phyloP scores from a whole-genome alignment of 345 rosid genomes.

The Syzygium aromaticum region DNA sequence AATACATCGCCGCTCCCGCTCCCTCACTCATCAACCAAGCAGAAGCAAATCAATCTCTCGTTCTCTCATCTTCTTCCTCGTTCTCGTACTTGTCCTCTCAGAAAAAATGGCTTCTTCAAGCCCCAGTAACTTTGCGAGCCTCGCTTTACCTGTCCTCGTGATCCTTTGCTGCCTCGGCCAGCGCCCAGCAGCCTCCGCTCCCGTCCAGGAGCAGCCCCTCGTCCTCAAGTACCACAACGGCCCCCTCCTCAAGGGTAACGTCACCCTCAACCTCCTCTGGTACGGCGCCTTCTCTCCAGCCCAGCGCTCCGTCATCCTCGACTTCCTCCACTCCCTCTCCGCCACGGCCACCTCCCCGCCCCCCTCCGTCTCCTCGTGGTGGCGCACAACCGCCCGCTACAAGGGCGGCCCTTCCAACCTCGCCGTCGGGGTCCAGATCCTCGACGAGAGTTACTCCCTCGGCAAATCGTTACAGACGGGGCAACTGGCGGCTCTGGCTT shows the following conservation, averaged over 20 bases:
- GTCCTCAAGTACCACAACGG: constrained; percentile 34
- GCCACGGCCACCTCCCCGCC: background rate
- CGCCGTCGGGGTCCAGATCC: constrained; percentile 19
- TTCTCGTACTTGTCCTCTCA: background rate
- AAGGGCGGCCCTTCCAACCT: constrained; percentile 16
- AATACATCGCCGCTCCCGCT: background rate
- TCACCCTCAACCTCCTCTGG: constrained; percentile 32
- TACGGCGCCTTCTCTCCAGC: constrained; percentile 25
- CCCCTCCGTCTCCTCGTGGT: constrained; percentile 28
- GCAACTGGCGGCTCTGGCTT: constrained; percentile 14
- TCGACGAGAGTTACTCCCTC: constrained; percentile 16
- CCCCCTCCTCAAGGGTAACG: constrained; percentile 24
- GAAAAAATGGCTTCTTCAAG: background rate
- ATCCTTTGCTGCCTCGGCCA: background rate
- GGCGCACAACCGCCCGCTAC: constrained; percentile 29
- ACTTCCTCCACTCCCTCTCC: constrained; percentile 22
- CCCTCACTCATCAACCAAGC: background rate
- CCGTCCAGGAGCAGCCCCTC: constrained; percentile 29
- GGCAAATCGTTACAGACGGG: constrained; percentile 12
- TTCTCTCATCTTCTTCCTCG: background rate
- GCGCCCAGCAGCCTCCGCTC: constrained; percentile 2
- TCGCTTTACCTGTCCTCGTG: background rate
- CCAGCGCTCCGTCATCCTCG: constrained; percentile 31
- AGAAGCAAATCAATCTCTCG: background rate
- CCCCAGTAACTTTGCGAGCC: background rate